These are phyloP conservation scores for Mucor plumbeus DNA, from an alignment of 371 early-diverging fungal species.

Conservation along the genomic window DNA sequence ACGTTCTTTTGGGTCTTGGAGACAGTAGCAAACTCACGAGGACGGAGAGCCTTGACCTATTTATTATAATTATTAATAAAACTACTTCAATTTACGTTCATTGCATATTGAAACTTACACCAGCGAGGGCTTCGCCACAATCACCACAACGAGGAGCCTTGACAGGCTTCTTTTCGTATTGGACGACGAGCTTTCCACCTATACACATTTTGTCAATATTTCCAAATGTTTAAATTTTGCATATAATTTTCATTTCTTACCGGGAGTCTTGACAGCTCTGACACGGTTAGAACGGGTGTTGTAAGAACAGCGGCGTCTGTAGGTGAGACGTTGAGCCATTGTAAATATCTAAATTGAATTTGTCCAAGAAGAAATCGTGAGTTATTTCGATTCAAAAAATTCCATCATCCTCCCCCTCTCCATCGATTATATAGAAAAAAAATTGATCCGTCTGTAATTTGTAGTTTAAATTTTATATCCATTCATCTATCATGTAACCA, in stretches of 20 bases:
- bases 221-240: not conserved
- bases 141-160: slow-evolving; percentile 96
- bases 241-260: slow-evolving; percentile 37
- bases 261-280: slow-evolving; percentile 96
- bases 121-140: slow-evolving; percentile 90
- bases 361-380: slow-evolving; percentile 8
- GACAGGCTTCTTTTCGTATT: slow-evolving; percentile 93
- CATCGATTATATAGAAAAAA: too few species aligned
- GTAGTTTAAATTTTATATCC: not conserved
- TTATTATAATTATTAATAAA: not conserved
- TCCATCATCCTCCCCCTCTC: not conserved
- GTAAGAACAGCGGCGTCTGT: slow-evolving; percentile 97
- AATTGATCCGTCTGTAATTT: not conserved
- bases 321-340: slow-evolving; percentile 94
- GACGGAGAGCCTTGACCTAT: slow-evolving; percentile 91
- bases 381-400: not conserved
- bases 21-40: slow-evolving; percentile 87
- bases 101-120: slow-evolving; percentile 65
- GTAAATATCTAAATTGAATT: slow-evolving; percentile 23
- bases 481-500: not conserved
- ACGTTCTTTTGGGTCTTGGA: slow-evolving; percentile 95
- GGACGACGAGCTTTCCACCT: slow-evolving; percentile 92
- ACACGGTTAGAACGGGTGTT: slow-evolving; percentile 98
- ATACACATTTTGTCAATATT: slow-evolving; percentile 12
- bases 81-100: too few species aligned